Conservation (phyloP, 805 yeast species). For the Scheffersomyces ergatensis region DNA sequence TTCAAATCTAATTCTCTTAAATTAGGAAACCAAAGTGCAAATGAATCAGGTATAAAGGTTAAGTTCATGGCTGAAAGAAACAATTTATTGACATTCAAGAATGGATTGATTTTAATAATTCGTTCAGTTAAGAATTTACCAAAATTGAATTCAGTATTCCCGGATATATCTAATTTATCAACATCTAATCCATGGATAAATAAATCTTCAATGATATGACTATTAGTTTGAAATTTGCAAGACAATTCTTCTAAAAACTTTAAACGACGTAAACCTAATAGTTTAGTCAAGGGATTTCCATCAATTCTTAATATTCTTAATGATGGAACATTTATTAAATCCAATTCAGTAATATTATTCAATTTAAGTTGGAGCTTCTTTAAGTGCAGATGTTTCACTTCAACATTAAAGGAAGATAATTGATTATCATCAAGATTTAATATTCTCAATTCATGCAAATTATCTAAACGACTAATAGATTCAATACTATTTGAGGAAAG, state of each 20-base stretch:
- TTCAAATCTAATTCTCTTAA: constrained; percentile 47
- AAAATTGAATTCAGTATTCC: constrained; percentile 22
- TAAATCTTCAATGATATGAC: constrained; percentile 15
- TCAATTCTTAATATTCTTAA: constrained; percentile 46
- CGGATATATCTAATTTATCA: constrained; percentile 37
- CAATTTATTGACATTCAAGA: constrained; percentile 36
- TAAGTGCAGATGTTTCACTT: constrained; percentile 21
- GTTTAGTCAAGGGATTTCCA: constrained; percentile 31
- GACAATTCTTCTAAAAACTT: constrained; percentile 41
- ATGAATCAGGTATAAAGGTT: constrained; percentile 32
- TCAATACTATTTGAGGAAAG: constrained; percentile 41
- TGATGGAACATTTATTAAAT: constrained; percentile 30
- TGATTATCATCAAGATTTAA: constrained; percentile 44
- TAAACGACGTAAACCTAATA: constrained; percentile 25
- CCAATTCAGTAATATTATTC: constrained; percentile 31
- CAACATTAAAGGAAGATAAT: constrained; percentile 19
- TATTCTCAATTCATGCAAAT: constrained; percentile 30
- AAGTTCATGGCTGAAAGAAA: constrained; percentile 49
- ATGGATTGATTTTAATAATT: constrained; percentile 11
- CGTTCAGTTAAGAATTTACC: constrained; percentile 3
- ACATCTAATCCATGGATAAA: constrained; percentile 18
- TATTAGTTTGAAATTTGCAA: constrained; percentile 31
- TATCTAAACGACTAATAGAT: constrained; percentile 32
- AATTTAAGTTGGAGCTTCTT: constrained; percentile 38
- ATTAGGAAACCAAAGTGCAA: constrained; percentile 43